Base-by-base conservation (phyloP, 768 basidiomycete species). In the Amanita exitialis region DNA sequence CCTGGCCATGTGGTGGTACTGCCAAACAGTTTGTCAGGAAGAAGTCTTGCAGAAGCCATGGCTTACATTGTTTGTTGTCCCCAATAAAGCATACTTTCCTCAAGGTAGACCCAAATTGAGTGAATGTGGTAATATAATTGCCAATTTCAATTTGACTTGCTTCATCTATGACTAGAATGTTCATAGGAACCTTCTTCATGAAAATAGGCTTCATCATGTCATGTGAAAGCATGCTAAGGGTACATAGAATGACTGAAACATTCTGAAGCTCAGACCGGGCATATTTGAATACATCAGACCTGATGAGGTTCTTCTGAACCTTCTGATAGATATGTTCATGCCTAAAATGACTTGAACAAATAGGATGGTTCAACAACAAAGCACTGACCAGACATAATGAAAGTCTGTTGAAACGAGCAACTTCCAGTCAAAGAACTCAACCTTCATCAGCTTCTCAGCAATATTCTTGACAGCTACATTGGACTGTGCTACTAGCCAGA, bases 391-490 rank as follows among this genome's bases (percentile, higher is more conserved):
- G 53, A 71, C 73, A 61, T 62, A 64, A 56, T 79, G 73, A 59
- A 90, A 92, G 0, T 82, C 66, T 58, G 63, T 66, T 1, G 89
- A 83, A n/a, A 90, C 83, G 3, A 91, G 61, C 2, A 92, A 69
- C 54, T 69, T 80, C 76, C 80, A 92, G 7, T 75, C 56, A 3
- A 56, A 39, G 53, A 87, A 78, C 0, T 67, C 72, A 59, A 76
- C 68, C 6, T 72, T 64, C n/a, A 70, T 64, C 15, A 92, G 67
- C 67, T 89, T 88, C 59, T 87, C 84, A 47, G 86, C 89, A 67
- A 92, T 90, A 57, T 92, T 91, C 64, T 89, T 90, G 18, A 91
- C 90, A 43, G 87, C 90, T 44, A 91, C 79, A 69, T 92, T 92
- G 15, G 84, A 86, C 59, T 92, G 86, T 30, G 90, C 86, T 59